Evolutionary conservation across 768 basidiomycete genomes (phyloP), one percentile per base, ranked within the genome.

Genomic region (Phlebiopsis gigantea): DNA sequence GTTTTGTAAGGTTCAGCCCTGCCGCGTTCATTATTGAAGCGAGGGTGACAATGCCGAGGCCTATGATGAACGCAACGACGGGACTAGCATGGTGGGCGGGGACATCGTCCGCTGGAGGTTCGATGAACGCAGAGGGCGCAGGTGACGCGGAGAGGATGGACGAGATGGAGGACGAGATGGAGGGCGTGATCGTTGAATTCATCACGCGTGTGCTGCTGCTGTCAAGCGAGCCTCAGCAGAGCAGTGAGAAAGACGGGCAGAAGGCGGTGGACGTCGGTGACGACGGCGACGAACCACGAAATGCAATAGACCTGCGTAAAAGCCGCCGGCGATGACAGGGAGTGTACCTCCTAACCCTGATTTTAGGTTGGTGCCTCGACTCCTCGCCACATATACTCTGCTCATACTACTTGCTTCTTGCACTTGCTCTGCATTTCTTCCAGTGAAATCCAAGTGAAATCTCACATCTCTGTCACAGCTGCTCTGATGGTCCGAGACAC

Each of bases 1-100:
- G 73, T 71, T 98, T 98, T 34, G 93, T 94, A 57, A 98, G 75
- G 67, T 97, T 98, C 42, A 98, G 78, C n/a, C 95, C 95, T 0
- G 88, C 90, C 30, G 92, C 91, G 64, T 92, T 93, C 62, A 93
- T 78, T n/a, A 92, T 79, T 17, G 88, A 91, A 0, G 93, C 88
- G 6, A 89, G 74, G 2, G 92, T 74, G 47, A 97, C 84, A 62
- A 98, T 96, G 44, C 86, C 69, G 45, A 97, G 82, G 14, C 95
- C 91, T 58, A 92, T 91, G 59, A 92, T 83, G 69, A 93, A 93
- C 5, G 84, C 73, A 41, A 88, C 76, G 60, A 84, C 82, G 5
- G 87, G 78, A 66, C 72, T 86, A n/a, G 66, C 72, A 63, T 73
- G 72, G 58, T 72, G 74, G n/a, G 68, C 67, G 29, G 75, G 61